Evolutionary conservation across 345 rosid species (phyloP).

Genomic region (Physaria fendleri): DNA sequence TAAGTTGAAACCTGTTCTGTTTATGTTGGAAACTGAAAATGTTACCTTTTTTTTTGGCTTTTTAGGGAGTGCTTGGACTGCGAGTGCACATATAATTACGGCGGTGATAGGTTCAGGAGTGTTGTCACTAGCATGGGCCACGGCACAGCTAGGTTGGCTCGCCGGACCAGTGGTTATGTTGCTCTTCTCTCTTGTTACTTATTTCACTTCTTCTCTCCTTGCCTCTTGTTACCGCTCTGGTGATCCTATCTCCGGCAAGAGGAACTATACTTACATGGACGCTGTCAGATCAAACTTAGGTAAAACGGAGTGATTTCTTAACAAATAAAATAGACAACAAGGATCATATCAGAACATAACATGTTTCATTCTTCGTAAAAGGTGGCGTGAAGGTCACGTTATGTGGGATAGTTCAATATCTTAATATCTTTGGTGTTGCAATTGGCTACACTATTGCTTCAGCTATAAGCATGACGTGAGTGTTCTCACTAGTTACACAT

Average conservation of each 20-base stretch:
- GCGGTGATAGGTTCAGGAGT: constrained; percentile 63
- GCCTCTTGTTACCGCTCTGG: constrained; percentile 39
- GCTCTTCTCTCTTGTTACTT: constrained; percentile 41
- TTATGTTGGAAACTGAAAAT: neutral
- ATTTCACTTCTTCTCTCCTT: constrained; percentile 35
- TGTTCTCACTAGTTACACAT: neutral
- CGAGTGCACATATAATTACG: constrained; percentile 53
- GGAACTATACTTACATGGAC: constrained; percentile 39
- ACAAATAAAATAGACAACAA: neutral
- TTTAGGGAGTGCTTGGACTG: constrained; percentile 35
- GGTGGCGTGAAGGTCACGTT: constrained; percentile 33
- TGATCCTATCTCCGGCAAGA: constrained; percentile 36
- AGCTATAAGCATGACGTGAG: constrained; percentile 43
- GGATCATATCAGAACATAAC: neutral
- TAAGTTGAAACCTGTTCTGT: neutral
- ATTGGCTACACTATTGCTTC: constrained; percentile 53
- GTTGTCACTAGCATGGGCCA: constrained; percentile 53
- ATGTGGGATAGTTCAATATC: constrained; percentile 38
- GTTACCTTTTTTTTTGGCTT: neutral
- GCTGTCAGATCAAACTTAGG: constrained; percentile 43
- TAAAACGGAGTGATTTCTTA: neutral
- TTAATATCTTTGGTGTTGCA: constrained; percentile 34
- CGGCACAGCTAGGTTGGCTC: constrained; percentile 55
- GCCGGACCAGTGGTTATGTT: constrained; percentile 41
- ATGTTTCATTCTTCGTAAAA: neutral